Base-by-base conservation (phyloP, 2,329 filamentous ascomycete species). In the Talaromyces rugulosus region DNA sequence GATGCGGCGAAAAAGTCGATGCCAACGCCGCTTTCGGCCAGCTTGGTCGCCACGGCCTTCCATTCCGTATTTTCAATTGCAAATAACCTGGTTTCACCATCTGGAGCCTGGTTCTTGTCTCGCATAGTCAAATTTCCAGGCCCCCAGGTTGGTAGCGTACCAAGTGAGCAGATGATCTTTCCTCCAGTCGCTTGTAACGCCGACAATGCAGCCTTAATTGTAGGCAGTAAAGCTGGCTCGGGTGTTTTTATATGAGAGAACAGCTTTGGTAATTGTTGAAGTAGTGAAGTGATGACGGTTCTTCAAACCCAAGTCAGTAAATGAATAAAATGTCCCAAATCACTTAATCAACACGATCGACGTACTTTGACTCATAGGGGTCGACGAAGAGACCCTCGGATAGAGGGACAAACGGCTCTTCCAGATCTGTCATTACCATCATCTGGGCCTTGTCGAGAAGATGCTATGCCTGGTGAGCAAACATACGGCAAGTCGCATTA, bases 391-490 rank as follows among this genome's bases (percentile, higher is more conserved):
- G 82, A 16, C 94, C 93, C 62, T 96, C 90, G 65, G 90, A 92
- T 18, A 99, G 82, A 2, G 95, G 93, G 16, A 98, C 87, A 74
- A 99, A 99, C 0, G 95, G 95, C 67, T 99, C 95, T 70, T 98
- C 93, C 56, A 99, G 85, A 72, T 99, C 95, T 3, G 95, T 91
- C 91, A 99, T 96, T 57, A 99, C 93, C 82, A 99, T 87, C 92
- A 99, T 97, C 73, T 99, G 95, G 9, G 95, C 92, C 77, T 92
- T 88, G 60, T 95, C 89, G 50, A 97, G 81, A 47, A 84, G 84
- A 42, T 92, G 78, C 88, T 91, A 74, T 44, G 31, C 18, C 8
- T 18, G 44, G 61, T 77, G 52, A 75, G 71, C 54, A 63, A 40
- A 16, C 62, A 67, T 68, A 52, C 64, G 63, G 5, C 6, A 4